phyloP scores from a whole-genome alignment of 192 early-diverging fungal species.

The Coemansia furcata region DNA sequence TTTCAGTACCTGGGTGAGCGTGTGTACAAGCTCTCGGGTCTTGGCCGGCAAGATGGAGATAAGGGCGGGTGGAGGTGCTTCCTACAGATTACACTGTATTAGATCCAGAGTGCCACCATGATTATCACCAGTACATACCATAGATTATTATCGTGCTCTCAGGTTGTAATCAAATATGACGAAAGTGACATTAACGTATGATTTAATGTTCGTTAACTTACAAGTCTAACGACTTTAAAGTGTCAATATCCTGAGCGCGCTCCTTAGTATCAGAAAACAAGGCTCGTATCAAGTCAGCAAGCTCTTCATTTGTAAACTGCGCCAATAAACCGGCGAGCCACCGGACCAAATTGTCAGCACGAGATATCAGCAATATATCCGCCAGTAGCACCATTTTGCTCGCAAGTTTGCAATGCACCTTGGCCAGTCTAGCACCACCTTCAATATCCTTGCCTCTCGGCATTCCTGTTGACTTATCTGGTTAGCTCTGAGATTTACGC shows the following conservation, averaged over 20 bases:
- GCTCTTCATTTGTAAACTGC: slow-evolving; percentile 25
- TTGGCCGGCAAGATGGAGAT: background rate
- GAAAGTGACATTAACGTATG: background rate
- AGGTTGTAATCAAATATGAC: background rate
- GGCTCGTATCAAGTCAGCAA: slow-evolving; percentile 26
- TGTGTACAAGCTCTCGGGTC: background rate
- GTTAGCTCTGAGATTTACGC: too few relatives aligned
- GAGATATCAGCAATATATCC: slow-evolving; percentile 37
- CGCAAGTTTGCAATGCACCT: slow-evolving; percentile 14
- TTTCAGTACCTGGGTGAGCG: background rate
- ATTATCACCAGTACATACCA: background rate
- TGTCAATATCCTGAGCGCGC: slow-evolving; percentile 35
- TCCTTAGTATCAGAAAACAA: slow-evolving; percentile 41
- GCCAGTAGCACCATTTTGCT: slow-evolving; percentile 33
- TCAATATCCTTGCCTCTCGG: background rate
- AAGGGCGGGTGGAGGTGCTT: background rate
- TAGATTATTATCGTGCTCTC: background rate
- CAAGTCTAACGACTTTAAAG: slow-evolving; percentile 6
- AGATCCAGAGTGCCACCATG: background rate
- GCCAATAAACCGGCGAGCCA: slow-evolving; percentile 33
- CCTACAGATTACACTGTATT: background rate
- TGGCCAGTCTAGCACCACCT: slow-evolving; percentile 9
- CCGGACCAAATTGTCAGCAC: slow-evolving; percentile 42
- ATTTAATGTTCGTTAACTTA: background rate
- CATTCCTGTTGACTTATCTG: too few relatives aligned